phyloP scores from a whole-genome alignment of 192 early-diverging fungal species.

The Jimgerdemannia flammicorona region DNA sequence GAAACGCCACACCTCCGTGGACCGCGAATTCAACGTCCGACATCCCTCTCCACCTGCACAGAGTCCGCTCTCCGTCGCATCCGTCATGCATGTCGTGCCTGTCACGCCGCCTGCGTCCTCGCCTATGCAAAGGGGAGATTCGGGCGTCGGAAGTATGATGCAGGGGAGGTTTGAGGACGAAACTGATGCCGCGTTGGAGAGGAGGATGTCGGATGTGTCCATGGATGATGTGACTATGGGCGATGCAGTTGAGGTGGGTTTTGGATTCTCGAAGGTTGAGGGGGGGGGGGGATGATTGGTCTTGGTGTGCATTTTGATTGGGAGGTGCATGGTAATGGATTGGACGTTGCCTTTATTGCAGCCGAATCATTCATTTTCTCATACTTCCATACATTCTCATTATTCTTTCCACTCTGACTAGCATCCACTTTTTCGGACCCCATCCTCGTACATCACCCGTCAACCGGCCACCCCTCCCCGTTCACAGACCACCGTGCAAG shows the following conservation, averaged over 20 bases:
- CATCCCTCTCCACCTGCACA: not conserved
- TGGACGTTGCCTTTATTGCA: no score
- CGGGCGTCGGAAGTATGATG: not conserved
- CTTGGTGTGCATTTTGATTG: no score
- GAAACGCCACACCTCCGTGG: not conserved
- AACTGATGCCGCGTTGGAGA: not conserved
- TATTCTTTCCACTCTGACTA: no score
- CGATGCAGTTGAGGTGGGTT: not conserved
- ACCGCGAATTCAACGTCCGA: not conserved
- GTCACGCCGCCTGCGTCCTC: not conserved
- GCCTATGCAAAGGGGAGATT: not conserved
- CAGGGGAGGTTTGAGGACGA: not conserved
- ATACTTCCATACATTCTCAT: no score
- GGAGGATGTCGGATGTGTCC: not conserved
- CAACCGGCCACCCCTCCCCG: no score
- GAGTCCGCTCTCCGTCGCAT: not conserved
- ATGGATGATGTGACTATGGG: not conserved
- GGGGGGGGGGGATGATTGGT: no score
- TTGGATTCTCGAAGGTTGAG: not conserved
- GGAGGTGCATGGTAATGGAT: no score
- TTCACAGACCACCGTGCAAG: not conserved
- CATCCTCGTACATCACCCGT: no score
- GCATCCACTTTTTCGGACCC: no score
- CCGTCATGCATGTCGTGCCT: no score
- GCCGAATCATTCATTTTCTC: no score